A percentile compares a stretch with the other conserved stretches of the same genome.
phyloP scores from a whole-genome alignment of 2,329 filamentous ascomycete genomes.

The Myriosclerotinia duriaeana region DNA sequence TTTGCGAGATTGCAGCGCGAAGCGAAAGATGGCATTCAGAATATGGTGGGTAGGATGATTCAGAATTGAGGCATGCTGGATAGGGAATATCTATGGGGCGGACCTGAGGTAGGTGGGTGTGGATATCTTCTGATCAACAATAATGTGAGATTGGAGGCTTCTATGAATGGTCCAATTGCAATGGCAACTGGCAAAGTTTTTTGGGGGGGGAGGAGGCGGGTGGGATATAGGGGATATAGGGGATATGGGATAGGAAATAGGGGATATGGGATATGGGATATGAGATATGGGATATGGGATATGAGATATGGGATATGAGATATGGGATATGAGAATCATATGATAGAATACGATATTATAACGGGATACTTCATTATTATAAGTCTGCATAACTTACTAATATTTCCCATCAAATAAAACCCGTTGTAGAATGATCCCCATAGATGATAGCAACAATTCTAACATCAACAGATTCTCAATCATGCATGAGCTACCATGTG shows the following conservation, averaged over 20 bases:
- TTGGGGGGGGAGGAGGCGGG: too few relatives aligned
- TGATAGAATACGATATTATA: too few relatives aligned
- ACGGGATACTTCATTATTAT: background rate
- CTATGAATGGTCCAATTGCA: background rate
- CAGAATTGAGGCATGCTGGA: background rate
- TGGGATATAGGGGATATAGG: too few relatives aligned
- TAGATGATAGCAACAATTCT: background rate
- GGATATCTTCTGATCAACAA: too few relatives aligned
- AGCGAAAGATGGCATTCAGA: slow-evolving; percentile 29
- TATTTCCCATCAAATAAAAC: background rate
- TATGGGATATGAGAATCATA: too few relatives aligned
- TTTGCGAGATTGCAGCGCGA: slow-evolving; percentile 31
- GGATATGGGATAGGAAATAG: too few relatives aligned
- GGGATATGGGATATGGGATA: too few relatives aligned
- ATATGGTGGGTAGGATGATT: slow-evolving; percentile 41
- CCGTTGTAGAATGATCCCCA: background rate
- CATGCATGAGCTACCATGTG: background rate
- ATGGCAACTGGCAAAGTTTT: background rate
- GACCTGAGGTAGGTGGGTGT: slow-evolving; percentile 36
- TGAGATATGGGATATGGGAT: too few relatives aligned
- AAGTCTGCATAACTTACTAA: background rate
- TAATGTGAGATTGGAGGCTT: background rate
- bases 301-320: too few relatives aligned
- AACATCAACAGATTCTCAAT: background rate
- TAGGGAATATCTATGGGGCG: too few relatives aligned